These are phyloP conservation scores for Lactifluus hygrophoroides DNA, from an alignment of 768 basidiomycete genomes.

Conservation along the genomic window DNA sequence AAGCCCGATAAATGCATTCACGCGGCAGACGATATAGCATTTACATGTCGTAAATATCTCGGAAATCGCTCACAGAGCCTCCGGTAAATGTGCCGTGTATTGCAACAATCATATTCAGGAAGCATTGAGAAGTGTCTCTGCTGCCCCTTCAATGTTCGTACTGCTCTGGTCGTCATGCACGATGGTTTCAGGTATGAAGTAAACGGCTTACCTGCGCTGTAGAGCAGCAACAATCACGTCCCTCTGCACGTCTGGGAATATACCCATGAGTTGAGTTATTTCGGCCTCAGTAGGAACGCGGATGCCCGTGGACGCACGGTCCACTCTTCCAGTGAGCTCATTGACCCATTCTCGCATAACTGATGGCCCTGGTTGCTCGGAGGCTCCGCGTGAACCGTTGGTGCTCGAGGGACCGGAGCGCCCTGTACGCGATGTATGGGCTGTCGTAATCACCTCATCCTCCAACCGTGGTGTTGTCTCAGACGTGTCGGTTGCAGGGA, in stretches of 20 bases:
- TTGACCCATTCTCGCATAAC: conserved; percentile 76
- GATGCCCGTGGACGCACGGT: conserved; percentile 45
- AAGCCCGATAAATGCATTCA: conserved; percentile 1
- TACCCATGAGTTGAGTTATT: conserved; percentile 59
- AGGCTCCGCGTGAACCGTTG: neutral
- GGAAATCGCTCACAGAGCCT: neutral
- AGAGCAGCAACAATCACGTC: conserved; percentile 68
- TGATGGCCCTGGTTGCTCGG: conserved; percentile 26
- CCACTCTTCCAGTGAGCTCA: conserved; percentile 61
- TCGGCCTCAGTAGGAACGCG: conserved; percentile 70
- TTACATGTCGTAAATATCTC: neutral
- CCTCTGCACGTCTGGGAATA: conserved; percentile 78
- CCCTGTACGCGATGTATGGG: conserved; percentile 31
- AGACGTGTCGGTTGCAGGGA: conserved; percentile 1
- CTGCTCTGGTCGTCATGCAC: conserved; percentile 31
- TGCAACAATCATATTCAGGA: neutral
- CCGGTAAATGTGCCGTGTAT: neutral
- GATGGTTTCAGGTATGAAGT: conserved; percentile 10
- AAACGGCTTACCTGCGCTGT: conserved; percentile 60
- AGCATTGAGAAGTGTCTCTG: conserved; percentile 64
- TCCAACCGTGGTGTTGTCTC: conserved; percentile 27
- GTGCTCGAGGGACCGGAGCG: conserved; percentile 16
- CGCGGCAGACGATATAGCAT: neutral
- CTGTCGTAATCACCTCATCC: conserved; percentile 60
- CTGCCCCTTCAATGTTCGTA: conserved; percentile 71